Base-by-base conservation (phyloP, 78 protist species). In the Emiliania huxleyi region DNA sequence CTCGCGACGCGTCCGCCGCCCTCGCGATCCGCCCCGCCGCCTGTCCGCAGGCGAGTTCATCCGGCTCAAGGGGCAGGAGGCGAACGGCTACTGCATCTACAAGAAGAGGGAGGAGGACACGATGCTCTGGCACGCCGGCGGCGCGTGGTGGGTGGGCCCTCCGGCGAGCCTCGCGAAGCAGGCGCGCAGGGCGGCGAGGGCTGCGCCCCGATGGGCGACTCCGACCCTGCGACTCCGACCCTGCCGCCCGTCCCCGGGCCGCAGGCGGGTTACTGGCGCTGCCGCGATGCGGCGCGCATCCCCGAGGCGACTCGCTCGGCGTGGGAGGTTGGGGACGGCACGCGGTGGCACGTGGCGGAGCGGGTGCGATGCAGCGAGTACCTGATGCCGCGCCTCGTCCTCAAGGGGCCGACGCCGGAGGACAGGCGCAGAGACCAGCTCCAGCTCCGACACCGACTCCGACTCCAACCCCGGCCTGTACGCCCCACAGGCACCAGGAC, bases 271-370 rank as follows among this genome's bases (percentile, higher is more conserved):
- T 71, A n/a, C 42, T 71, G 81, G 81, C 81, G 81, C 42, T 71
- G 81, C 42, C 35, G 42, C 15, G 85, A 77, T 48, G 4, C 85
- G 26, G 85, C 85, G 46, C 85, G 85, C 85, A 21, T 77, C 48
- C 85, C 85, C 11, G 85, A 77, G 85, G 46, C 44, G n/a, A 77
- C n/a, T 18, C 11, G n/a, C 37, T 3, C 18, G 46, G 85, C 23
- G 33, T 77, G 85, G 85, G 85, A 77, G 83, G 85, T 77, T 40
- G 85, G 85, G 2, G 85, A 77, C 46, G 85, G 85, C 35, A 40
- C 1, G 33, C 19, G 1, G 25, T 77, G 85, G 85, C 85, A 77
- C 85, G 33, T 11, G 26, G 85, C 85, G 1, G 85, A 77, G 18
- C 37, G 33, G 4, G 85, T 77, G 49, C 23, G 46, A 5, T 77